Base-by-base conservation (phyloP, 2,329 filamentous ascomycete genomes). In the Pestalotiopsis sp. region DNA sequence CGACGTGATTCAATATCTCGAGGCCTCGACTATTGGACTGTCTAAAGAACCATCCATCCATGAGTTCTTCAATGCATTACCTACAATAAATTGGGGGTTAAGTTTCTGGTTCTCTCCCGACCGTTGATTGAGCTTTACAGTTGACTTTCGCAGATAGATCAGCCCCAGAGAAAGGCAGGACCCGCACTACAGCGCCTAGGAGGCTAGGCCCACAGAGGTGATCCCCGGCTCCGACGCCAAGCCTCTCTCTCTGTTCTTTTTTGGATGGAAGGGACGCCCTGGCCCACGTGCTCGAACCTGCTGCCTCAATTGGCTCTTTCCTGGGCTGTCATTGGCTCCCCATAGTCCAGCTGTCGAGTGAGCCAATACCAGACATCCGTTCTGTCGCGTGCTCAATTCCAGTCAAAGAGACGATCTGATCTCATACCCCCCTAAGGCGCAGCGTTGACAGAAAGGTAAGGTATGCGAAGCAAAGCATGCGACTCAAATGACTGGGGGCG, bases 341-440 rank as follows among this genome's bases (percentile, higher is more conserved):
- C 31, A 39, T 12, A 39, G n/a, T 62, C 59, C 27, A 39, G 59
- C 59, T 62, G 2, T 17, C 61, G 39, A 36, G 57, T 23, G 38
- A 64, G 61, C 61, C 61, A 64, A 64, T 64, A 49, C 61, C 61
- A 64, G 61, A 64, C 61, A 64, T 14, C 38, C n/a, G n/a, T 64
- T 64, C 61, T 64, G 61, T 64, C 61, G 61, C 61, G 61, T 64
- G 61, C 61, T 64, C 61, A 52, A 64, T 64, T 64, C 61, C 20
- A 64, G 61, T 64, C 36, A 64, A 25, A 64, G 61, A 31, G 39
- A 64, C 59, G 17, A 62, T 38, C 59, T 39, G 25, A 61, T 61
- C 31, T 23, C 58, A 27, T 17, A 20, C 58, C 58, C 58, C 27
- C 57, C 20, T 31, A 27, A 13, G 23, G 27, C 36, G 14, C 36